Conservation (phyloP, 129 eudicot species). For the Sambucus nigra region DNA sequence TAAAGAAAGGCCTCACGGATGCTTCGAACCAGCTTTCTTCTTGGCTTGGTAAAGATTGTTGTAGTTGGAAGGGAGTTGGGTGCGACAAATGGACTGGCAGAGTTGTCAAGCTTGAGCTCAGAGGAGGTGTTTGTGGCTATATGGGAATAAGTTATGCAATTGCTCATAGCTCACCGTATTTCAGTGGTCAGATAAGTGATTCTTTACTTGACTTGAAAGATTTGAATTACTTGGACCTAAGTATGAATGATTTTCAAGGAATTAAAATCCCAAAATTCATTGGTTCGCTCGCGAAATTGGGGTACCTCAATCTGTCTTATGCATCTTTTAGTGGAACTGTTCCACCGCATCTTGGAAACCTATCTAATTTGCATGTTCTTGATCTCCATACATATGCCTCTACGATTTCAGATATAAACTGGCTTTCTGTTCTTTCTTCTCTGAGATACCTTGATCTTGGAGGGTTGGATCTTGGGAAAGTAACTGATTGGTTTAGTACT, state of each 20-base stretch:
- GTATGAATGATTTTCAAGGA: constrained; percentile 13
- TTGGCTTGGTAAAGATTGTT: constrained; percentile 29
- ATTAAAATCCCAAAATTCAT: constrained; percentile 17
- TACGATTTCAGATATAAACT: background rate
- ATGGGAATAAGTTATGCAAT: too few species aligned
- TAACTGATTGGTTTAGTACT: constrained; percentile 3
- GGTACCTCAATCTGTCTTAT: constrained; percentile 16
- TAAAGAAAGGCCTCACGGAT: constrained; percentile 8
- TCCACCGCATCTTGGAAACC: constrained; percentile 21
- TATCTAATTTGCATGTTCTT: constrained; percentile 17
- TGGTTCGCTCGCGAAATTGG: constrained; percentile 12
- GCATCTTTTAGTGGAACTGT: constrained; percentile 10
- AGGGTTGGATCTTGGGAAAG: background rate
- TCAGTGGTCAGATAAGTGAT: constrained; percentile 13
- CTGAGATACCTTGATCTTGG: constrained; percentile 8
- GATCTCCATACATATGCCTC: background rate
- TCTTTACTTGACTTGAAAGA: constrained; percentile 8
- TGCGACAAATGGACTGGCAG: constrained; percentile 11
- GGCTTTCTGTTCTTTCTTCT: background rate
- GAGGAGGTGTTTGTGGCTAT: background rate
- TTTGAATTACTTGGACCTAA: constrained; percentile 19
- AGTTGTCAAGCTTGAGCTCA: constrained; percentile 13
- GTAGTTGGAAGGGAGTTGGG: constrained; percentile 23
- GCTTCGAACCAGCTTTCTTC: constrained; percentile 8
- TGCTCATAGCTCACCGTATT: too few species aligned